Evolutionary conservation across 2,329 filamentous ascomycete genomes (phyloP), one percentile per base, ranked within the genome.

Genomic region (Aspergillus unguis): DNA sequence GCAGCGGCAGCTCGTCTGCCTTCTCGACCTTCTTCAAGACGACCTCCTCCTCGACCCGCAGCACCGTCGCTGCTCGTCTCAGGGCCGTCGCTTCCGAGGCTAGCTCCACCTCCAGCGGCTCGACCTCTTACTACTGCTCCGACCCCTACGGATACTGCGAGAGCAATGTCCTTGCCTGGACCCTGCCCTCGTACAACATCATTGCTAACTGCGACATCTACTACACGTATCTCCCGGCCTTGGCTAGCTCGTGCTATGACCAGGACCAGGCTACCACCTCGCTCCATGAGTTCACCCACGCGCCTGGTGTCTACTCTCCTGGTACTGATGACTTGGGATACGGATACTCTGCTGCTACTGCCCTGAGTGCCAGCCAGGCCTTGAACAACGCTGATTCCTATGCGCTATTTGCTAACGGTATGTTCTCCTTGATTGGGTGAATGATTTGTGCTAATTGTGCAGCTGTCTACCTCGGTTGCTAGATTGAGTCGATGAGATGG

Each of bases 241-340:
- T 82, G 29, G 71, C 78, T 6, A 60, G 59, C 6, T 69, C 65
- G 1, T 88, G 85, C 73, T 83, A 87, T 64, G 77, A 62, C 2
- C 85, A 87, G 70, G 85, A 87, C 63, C 82, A 85, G 71, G 82
- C 81, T 2, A 85, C 80, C 8, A 87, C 85, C 10, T 78, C 78
- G 31, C 67, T 88, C 10, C 85, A 88, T 62, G 85, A 88, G 75
- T 75, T 78, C 59, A 86, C 85, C 6, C 85, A 88, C 64, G 75
- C 79, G n/a, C 70, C 78, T 64, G 76, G 71, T 70, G 75, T 79
- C 9, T 77, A 71, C 55, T 66, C 58, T 56, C 81, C 81, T 51
- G 81, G 83, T 6, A 86, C 84, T 2, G 66, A 77, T 1, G 85
- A 88, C 62, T 72, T 79, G 48, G 79, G 74, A 27, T 83, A 82